phyloP scores from a whole-genome alignment of 306 rosid genomes.

The Sesbania bispinosa region DNA sequence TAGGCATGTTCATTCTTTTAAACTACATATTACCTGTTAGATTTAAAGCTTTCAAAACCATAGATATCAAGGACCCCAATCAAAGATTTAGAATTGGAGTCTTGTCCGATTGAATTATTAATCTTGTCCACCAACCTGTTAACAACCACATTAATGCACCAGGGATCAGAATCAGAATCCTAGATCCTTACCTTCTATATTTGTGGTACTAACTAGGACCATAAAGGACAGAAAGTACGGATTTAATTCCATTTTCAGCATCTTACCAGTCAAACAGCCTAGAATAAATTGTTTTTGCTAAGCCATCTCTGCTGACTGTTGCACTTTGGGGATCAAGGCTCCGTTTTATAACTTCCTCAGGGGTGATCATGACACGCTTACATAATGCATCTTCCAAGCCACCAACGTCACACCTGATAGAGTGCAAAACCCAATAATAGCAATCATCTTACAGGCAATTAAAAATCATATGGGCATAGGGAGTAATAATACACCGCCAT shows the following conservation, averaged over 20 bases:
- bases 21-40: slow-evolving; percentile 73
- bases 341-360: slow-evolving; percentile 96
- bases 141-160: slow-evolving; percentile 27
- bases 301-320: slow-evolving; percentile 79
- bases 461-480: slow-evolving; percentile 4
- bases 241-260: slow-evolving; percentile 13
- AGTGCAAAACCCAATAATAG: slow-evolving; percentile 26
- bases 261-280: slow-evolving; percentile 94
- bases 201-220: neutral
- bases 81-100: slow-evolving; percentile 70
- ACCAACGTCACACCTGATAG: slow-evolving; percentile 64
- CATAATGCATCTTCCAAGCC: slow-evolving; percentile 93
- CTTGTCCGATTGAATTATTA: slow-evolving; percentile 93
- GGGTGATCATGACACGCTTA: slow-evolving; percentile 98
- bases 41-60: slow-evolving; percentile 97
- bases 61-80: slow-evolving; percentile 98
- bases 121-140: slow-evolving; percentile 97
- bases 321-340: slow-evolving; percentile 98
- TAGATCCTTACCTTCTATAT: slow-evolving; percentile 11
- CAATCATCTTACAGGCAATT: slow-evolving; percentile 19
- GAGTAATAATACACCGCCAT: slow-evolving; percentile 3
- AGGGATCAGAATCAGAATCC: slow-evolving; percentile 24
- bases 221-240: neutral
- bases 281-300: slow-evolving; percentile 92
- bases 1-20: slow-evolving; percentile 16